phyloP scores from a whole-genome alignment of 768 basidiomycete genomes.

The Lactifluus hygrophoroides region DNA sequence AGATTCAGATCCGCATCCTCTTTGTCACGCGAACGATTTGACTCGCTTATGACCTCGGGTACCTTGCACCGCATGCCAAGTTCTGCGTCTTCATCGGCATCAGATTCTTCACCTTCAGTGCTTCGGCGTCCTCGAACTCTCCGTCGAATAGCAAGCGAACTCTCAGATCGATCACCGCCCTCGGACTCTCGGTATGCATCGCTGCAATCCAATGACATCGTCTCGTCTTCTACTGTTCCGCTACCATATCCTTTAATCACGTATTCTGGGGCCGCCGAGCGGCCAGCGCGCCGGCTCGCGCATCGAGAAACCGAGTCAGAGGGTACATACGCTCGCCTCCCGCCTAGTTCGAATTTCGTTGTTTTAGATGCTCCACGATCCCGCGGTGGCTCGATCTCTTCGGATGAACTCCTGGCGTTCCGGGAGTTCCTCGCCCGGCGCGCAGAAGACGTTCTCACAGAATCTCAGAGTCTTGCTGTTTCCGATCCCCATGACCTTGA shows the following conservation, averaged over 20 bases:
- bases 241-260: background rate
- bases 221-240: background rate
- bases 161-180: background rate
- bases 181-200: background rate
- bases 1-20: background rate
- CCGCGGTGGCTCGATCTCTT: slow-evolving; percentile 1
- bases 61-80: background rate
- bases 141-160: slow-evolving; percentile 5
- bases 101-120: background rate
- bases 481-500: background rate
- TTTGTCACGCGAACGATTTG: background rate
- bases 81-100: slow-evolving; percentile 1
- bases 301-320: background rate
- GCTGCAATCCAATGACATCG: background rate
- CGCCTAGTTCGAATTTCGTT: background rate
- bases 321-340: background rate
- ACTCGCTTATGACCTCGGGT: background rate
- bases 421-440: slow-evolving; percentile 11
- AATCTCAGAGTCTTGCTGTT: background rate
- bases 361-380: background rate
- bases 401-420: slow-evolving; percentile 10
- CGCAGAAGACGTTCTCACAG: background rate
- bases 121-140: background rate
- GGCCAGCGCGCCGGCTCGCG: background rate
- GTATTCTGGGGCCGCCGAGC: background rate